Conservation (phyloP, 202 grass and related monocot genomes). For the Dendrocalamus latiflorus region DNA sequence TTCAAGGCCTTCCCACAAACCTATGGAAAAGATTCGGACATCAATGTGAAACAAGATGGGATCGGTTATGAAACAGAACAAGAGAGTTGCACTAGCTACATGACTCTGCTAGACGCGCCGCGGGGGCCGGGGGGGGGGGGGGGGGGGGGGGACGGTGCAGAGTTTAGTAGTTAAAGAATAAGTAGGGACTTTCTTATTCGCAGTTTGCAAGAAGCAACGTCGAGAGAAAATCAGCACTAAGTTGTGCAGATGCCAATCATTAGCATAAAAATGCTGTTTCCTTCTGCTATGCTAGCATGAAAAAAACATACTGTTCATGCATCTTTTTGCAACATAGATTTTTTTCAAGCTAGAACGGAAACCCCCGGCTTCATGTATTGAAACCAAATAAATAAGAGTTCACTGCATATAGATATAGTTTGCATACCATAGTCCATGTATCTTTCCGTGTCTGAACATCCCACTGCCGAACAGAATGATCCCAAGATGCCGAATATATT, state of each 20-base stretch:
- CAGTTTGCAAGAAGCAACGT: neutral
- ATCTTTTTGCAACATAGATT: neutral
- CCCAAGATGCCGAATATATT: slow-evolving; percentile 92
- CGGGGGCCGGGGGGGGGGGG: too few species aligned
- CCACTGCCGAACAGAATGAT: slow-evolving; percentile 94
- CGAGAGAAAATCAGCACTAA: neutral
- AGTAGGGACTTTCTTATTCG: neutral
- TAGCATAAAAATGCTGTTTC: neutral
- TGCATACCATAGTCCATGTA: slow-evolving; percentile 72
- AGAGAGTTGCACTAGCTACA: neutral
- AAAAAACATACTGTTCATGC: neutral
- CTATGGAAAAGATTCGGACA: slow-evolving; percentile 41
- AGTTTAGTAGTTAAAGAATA: neutral
- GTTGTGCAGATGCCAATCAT: neutral
- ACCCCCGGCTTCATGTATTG: neutral
- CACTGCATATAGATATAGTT: neutral
- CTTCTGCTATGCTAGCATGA: neutral
- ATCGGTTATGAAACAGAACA: slow-evolving; percentile 8
- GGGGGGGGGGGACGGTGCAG: too few species aligned
- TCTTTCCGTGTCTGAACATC: slow-evolving; percentile 73
- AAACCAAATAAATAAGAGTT: neutral
- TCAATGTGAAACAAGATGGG: slow-evolving; percentile 6
- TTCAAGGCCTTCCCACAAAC: slow-evolving; percentile 79
- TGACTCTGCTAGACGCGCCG: too few species aligned
- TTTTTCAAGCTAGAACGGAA: neutral